A percentile compares a stretch with the other conserved stretches of the same genome.
Evolutionary conservation across 148 eudicot species (phyloP).

Genomic region (Camellia sinensis): DNA sequence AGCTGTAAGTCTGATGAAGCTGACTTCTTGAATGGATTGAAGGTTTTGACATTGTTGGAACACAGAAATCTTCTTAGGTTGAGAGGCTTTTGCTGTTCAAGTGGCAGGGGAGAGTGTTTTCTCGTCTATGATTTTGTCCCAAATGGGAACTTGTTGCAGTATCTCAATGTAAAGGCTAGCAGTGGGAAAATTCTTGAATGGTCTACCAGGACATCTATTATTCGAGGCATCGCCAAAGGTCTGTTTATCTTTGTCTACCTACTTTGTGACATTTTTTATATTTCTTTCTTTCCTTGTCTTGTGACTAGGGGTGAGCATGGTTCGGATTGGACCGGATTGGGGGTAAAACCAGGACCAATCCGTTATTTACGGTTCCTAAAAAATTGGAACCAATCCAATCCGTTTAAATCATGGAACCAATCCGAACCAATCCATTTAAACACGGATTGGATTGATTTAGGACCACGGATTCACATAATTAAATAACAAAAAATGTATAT

Average conservation of each 20-base stretch:
- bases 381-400: too few relatives aligned
- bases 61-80: constrained; percentile 68
- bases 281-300: too few relatives aligned
- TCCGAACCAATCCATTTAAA: too few relatives aligned
- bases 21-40: constrained; percentile 79
- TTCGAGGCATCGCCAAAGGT: constrained; percentile 90
- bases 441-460: too few relatives aligned
- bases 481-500: too few relatives aligned
- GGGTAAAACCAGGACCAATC: too few relatives aligned
- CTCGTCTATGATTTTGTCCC: constrained; percentile 75
- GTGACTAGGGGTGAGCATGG: too few relatives aligned
- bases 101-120: constrained; percentile 89
- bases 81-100: constrained; percentile 92
- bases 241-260: constrained; percentile 7
- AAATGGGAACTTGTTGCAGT: constrained; percentile 68
- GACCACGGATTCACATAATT: too few relatives aligned
- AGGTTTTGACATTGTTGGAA: constrained; percentile 60
- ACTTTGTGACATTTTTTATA: too few relatives aligned
- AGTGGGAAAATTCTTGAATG: constrained; percentile 61
- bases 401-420: too few relatives aligned
- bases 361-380: too few relatives aligned
- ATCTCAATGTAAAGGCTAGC: constrained; percentile 56
- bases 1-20: constrained; percentile 82
- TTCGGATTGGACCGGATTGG: too few relatives aligned
- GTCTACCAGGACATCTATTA: constrained; percentile 67